phyloP scores from a whole-genome alignment of 2,329 filamentous ascomycete genomes.

The Parafenestella ontariensis region DNA sequence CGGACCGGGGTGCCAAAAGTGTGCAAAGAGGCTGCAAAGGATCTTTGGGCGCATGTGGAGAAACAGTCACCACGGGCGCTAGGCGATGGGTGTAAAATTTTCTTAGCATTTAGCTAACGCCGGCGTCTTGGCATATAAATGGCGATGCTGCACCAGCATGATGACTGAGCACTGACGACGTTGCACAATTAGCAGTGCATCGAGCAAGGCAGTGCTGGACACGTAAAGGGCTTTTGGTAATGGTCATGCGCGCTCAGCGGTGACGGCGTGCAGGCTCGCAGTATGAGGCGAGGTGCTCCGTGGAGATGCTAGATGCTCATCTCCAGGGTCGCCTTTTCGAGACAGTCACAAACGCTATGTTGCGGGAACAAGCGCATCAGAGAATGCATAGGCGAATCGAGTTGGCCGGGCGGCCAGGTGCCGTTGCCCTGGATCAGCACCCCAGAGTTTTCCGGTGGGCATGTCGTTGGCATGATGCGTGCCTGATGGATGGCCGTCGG shows the following conservation, averaged over 20 bases:
- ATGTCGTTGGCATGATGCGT: constrained; percentile 21
- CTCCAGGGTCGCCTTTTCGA: constrained; percentile 19
- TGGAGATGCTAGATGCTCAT: constrained; percentile 39
- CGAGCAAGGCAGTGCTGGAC: constrained; percentile 2
- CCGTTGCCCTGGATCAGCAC: constrained; percentile 18
- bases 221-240: constrained; percentile 9
- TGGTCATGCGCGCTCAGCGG: not conserved
- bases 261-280: constrained; percentile 13
- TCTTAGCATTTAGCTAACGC: constrained; percentile 39
- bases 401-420: constrained; percentile 18
- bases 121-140: constrained; percentile 37
- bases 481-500: constrained; percentile 21
- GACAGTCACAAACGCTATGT: constrained; percentile 27
- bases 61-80: constrained; percentile 28
- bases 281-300: constrained; percentile 27
- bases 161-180: constrained; percentile 20
- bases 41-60: constrained; percentile 34
- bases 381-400: constrained; percentile 21
- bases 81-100: constrained; percentile 27
- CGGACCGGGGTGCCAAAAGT: constrained; percentile 24
- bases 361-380: constrained; percentile 35
- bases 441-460: constrained; percentile 32
- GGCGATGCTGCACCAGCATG: constrained; percentile 16
- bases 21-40: constrained; percentile 31
- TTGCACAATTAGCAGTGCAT: constrained; percentile 33